Percentiles rank a stretch among this genome's conserved stretches.
Evolutionary conservation across 805 yeast species (phyloP).

Genomic region (Jamesozyma jinghongensis): DNA sequence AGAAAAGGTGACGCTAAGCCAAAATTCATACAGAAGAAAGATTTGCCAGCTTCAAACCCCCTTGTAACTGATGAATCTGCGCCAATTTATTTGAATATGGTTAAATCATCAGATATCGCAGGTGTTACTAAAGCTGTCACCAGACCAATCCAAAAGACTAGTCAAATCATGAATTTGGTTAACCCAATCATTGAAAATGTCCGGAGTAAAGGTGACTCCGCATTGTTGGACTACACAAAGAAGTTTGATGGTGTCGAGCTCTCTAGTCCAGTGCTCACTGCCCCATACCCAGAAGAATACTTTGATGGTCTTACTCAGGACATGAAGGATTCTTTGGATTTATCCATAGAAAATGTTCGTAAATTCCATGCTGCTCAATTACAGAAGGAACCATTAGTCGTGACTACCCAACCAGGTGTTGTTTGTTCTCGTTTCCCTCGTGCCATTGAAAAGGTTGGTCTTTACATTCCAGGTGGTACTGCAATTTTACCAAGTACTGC

Average conservation of each 20-base stretch:
- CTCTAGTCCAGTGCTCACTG: conserved; percentile 61
- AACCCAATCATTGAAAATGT: conserved; percentile 82
- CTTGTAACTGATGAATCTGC: conserved; percentile 7
- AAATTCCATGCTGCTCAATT: conserved; percentile 92
- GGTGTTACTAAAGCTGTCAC: conserved; percentile 56
- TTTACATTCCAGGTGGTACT: conserved; percentile 97
- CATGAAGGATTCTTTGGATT: conserved; percentile 76
- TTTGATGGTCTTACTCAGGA: conserved; percentile 66
- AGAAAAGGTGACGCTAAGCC: conserved; percentile 95
- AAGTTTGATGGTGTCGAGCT: conserved; percentile 83
- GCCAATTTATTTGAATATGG: conserved; percentile 21
- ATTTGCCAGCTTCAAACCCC: conserved; percentile 11
- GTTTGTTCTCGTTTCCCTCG: conserved; percentile 89
- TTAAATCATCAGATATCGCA: conserved; percentile 18
- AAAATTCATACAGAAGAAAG: conserved; percentile 42
- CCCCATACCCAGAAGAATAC: conserved; percentile 77
- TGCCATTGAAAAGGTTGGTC: conserved; percentile 89
- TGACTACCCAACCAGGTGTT: conserved; percentile 93
- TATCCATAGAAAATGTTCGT: conserved; percentile 79
- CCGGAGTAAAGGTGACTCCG: conserved; percentile 69
- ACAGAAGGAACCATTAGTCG: conserved; percentile 60
- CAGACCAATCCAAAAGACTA: conserved; percentile 93
- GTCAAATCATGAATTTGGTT: conserved; percentile 87
- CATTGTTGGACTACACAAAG: conserved; percentile 78
- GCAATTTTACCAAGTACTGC: conserved; percentile 98